Evolutionary conservation across 139 green algal genomes (phyloP).

Genomic region (Chlamydomonas incerta): DNA sequence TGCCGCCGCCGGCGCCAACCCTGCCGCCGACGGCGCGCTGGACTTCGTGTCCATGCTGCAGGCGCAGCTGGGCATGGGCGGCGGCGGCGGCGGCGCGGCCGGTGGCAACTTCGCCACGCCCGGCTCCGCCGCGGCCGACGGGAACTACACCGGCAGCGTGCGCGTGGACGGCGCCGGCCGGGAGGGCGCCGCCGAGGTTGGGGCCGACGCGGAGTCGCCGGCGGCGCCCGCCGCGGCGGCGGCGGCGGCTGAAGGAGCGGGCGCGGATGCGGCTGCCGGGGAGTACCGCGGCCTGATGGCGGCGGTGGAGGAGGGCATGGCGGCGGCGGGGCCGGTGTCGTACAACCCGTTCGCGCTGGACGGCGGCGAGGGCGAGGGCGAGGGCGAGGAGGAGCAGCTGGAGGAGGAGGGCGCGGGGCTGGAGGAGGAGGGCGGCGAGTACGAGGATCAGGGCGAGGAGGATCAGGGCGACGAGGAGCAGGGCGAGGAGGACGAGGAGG

Average conservation of each 20-base stretch:
- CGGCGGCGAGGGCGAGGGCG: not conserved
- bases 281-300: constrained; percentile 30
- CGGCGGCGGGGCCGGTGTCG: not conserved
- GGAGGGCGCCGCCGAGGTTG: too few species aligned
- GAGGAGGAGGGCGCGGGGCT: not conserved
- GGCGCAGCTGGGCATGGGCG: constrained; percentile 2
- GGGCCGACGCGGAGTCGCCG: not conserved
- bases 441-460: not conserved
- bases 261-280: not conserved
- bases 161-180: too few species aligned
- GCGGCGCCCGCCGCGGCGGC: not conserved
- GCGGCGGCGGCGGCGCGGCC: not conserved
- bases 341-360: too few species aligned
- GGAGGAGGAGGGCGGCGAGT: constrained; percentile 1
- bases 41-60: constrained; percentile 39
- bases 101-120: not conserved
- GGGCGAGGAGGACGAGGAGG: not conserved
- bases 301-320: not conserved
- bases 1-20: not conserved
- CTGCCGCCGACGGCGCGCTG: not conserved
- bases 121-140: too few species aligned
- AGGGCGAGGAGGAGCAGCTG: constrained; percentile 8
- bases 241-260: not conserved
- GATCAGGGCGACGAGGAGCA: not conserved
- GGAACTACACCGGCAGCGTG: too few species aligned